Percentiles rank a stretch among this genome's conserved stretches.
phyloP scores from a whole-genome alignment of 257 asterid species.

The Anisodus tanguticus region DNA sequence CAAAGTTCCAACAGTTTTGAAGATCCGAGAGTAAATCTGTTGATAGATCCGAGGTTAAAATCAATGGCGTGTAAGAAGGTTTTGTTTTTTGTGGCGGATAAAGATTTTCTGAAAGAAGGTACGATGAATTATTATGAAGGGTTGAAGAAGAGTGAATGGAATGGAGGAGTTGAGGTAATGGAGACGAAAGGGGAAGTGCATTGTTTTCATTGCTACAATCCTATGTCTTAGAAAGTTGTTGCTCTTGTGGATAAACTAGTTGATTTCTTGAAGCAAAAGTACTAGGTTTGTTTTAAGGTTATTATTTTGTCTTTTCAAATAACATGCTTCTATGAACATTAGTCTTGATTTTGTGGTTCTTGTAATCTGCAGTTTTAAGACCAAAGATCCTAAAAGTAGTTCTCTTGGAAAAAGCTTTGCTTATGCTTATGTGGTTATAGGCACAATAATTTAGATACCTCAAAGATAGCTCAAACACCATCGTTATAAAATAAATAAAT shows the following conservation, averaged over 20 bases:
- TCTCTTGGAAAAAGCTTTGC: not conserved
- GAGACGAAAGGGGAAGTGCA: slow-evolving; percentile 68
- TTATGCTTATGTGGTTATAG: not conserved
- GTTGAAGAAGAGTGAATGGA: slow-evolving; percentile 68
- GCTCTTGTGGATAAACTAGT: not conserved
- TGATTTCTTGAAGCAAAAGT: slow-evolving; percentile 8
- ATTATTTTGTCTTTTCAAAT: not conserved
- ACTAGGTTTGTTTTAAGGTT: not conserved
- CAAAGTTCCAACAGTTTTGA: no score
- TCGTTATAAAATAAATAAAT: no score
- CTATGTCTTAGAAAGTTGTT: not conserved
- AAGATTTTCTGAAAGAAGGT: slow-evolving; percentile 55
- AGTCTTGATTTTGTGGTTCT: not conserved
- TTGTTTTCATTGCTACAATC: slow-evolving; percentile 54
- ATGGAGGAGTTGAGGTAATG: slow-evolving; percentile 60
- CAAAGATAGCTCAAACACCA: no score
- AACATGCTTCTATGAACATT: not conserved
- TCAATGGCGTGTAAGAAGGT: slow-evolving; percentile 62
- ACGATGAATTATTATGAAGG: slow-evolving; percentile 55
- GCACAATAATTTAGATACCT: no score
- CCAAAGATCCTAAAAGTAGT: not conserved
- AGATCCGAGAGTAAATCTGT: slow-evolving; percentile 74
- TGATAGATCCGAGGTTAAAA: slow-evolving; percentile 63
- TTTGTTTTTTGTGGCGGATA: slow-evolving; percentile 63
- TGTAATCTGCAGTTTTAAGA: not conserved